These are phyloP conservation scores for Macrocystidia cucumis DNA, from an alignment of 1,284 basidiomycete genomes.

Conservation along the genomic window DNA sequence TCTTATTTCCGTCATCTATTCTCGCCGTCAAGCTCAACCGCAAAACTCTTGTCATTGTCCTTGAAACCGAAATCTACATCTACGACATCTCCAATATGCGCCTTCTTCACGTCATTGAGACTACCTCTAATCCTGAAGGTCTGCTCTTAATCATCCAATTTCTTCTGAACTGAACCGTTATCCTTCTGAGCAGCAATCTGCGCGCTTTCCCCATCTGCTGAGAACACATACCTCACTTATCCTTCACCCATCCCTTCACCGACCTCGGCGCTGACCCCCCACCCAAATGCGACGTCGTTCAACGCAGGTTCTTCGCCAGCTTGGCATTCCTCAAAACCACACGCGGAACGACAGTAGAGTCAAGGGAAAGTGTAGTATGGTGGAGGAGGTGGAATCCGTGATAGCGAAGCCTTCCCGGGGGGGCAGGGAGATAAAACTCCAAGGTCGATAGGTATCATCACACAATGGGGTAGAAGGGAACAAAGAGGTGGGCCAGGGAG, in stretches of 20 bases:
- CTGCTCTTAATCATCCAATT: conserved; percentile 9
- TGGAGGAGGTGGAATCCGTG: too few relatives aligned
- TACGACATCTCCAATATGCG: conserved; percentile 99
- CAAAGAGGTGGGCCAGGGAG: too few relatives aligned
- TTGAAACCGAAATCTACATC: conserved; percentile 96
- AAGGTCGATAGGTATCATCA: too few relatives aligned
- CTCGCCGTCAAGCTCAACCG: conserved; percentile 95
- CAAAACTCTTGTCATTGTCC: conserved; percentile 91
- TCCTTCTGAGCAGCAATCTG: conserved; percentile 69
- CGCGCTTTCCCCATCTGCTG: conserved; percentile 92
- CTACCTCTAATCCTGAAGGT: conserved; percentile 93
- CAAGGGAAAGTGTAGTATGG: too few relatives aligned
- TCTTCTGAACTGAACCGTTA: background rate
- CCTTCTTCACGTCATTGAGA: conserved; percentile 95
- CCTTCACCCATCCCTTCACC: conserved; percentile 90
- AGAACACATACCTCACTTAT: conserved; percentile 93
- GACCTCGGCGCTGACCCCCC: conserved; percentile 44
- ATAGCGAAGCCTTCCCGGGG: too few relatives aligned
- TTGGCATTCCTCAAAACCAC: too few relatives aligned
- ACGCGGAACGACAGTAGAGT: too few relatives aligned
- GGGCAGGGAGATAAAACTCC: too few relatives aligned
- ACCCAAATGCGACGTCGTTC: too few relatives aligned
- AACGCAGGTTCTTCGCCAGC: too few relatives aligned
- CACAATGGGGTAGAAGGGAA: too few relatives aligned
- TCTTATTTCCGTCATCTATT: conserved; percentile 94